phyloP scores from a whole-genome alignment of 1,284 basidiomycete genomes.

The Puccinia brachypodii region DNA sequence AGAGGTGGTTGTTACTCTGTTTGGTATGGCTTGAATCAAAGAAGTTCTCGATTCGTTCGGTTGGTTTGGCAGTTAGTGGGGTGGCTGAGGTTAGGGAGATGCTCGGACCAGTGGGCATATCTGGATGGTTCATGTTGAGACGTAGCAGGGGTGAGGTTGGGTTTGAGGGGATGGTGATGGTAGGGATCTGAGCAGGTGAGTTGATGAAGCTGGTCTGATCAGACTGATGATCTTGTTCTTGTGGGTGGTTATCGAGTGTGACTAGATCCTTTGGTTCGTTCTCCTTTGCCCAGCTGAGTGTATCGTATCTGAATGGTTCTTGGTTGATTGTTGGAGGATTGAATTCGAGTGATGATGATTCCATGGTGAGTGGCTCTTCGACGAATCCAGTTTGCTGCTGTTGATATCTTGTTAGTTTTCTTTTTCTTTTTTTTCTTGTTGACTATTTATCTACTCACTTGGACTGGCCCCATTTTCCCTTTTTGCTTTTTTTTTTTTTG shows the following conservation, averaged over 20 bases:
- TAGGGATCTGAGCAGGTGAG: neutral
- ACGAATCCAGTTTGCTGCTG: too few relatives aligned
- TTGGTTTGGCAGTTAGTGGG: conserved; percentile 35
- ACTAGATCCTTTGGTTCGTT: conserved; percentile 33
- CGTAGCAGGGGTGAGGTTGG: conserved; percentile 34
- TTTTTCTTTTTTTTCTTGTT: too few relatives aligned
- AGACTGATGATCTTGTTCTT: neutral
- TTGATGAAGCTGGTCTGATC: conserved; percentile 1
- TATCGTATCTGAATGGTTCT: conserved; percentile 36
- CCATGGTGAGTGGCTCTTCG: too few relatives aligned
- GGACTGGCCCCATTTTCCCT: too few relatives aligned
- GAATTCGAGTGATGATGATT: too few relatives aligned
- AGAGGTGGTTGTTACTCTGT: neutral
- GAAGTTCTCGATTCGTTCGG: neutral
- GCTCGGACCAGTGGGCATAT: conserved; percentile 32
- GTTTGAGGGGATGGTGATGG: conserved; percentile 18
- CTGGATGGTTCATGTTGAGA: conserved; percentile 45
- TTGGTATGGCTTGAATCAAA: neutral
- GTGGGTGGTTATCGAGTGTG: neutral
- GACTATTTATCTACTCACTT: too few relatives aligned
- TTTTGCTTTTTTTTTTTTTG: too few relatives aligned
- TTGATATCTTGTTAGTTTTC: too few relatives aligned
- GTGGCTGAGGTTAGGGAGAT: conserved; percentile 44
- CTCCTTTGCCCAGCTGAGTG: conserved; percentile 41
- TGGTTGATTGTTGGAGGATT: too few relatives aligned